Percentiles rank a stretch among this genome's conserved stretches.
Conservation (phyloP, 441 rosid genomes). For the Daphne laureola region DNA sequence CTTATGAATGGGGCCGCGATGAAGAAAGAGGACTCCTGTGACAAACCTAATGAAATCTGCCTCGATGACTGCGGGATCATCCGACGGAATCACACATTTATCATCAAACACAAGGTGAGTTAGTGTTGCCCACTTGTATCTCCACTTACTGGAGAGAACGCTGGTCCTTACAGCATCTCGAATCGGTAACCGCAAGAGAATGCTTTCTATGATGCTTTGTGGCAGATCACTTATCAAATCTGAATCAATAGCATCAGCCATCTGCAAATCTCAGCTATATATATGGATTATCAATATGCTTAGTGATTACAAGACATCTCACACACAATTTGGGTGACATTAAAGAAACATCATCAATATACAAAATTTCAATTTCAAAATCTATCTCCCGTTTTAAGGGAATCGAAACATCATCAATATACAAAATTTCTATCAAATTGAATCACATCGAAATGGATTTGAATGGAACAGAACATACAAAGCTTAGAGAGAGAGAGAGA, state of each 20-base stretch:
- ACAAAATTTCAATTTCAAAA: too few relatives aligned
- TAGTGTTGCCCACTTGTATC: conserved; percentile 67
- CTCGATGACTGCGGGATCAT: conserved; percentile 32
- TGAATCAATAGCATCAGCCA: conserved; percentile 33
- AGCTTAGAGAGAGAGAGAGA: too few relatives aligned
- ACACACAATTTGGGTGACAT: too few relatives aligned
- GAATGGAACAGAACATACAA: too few relatives aligned
- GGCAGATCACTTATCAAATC: conserved; percentile 66
- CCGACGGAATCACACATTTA: conserved; percentile 28
- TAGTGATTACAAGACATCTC: too few relatives aligned
- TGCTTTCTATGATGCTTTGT: conserved; percentile 60
- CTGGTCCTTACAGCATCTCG: conserved; percentile 73
- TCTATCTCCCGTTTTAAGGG: too few relatives aligned
- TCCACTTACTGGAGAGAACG: conserved; percentile 70
- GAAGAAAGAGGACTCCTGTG: conserved; percentile 66
- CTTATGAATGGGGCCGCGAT: conserved; percentile 87
- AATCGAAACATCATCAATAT: too few relatives aligned
- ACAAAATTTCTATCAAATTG: too few relatives aligned
- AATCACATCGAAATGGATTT: too few relatives aligned
- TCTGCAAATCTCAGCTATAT: too few relatives aligned
- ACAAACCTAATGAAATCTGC: conserved; percentile 51
- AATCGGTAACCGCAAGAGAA: conserved; percentile 54
- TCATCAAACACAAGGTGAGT: conserved; percentile 67
- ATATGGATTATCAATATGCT: too few relatives aligned
- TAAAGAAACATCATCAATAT: too few relatives aligned